These are phyloP conservation scores for Candida gorgasii DNA, from an alignment of 805 yeast genomes.

Conservation along the genomic window DNA sequence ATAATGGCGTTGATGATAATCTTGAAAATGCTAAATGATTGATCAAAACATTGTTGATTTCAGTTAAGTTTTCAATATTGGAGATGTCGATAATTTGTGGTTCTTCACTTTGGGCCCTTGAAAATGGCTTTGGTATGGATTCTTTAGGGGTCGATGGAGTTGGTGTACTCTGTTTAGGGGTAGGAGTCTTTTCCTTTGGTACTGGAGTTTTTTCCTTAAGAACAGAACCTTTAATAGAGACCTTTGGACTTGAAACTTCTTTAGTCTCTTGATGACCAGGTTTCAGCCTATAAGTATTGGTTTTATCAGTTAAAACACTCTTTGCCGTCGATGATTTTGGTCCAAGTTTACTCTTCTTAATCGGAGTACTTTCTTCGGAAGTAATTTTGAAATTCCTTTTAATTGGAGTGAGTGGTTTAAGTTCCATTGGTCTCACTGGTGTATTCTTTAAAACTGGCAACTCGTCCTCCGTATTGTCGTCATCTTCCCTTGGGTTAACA, in stretches of 20 bases:
- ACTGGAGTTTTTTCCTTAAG: not conserved
- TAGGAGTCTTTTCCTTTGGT: no score
- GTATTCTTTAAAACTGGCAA: slow-evolving; percentile 14
- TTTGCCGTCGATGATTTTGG: not conserved
- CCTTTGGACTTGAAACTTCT: not conserved
- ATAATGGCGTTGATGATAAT: slow-evolving; percentile 83
- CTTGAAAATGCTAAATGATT: slow-evolving; percentile 92
- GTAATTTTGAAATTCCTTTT: slow-evolving; percentile 17
- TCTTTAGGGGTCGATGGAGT: slow-evolving; percentile 1
- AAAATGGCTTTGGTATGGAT: slow-evolving; percentile 2
- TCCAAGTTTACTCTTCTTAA: slow-evolving; percentile 10
- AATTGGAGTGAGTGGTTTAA: slow-evolving; percentile 15
- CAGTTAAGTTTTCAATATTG: slow-evolving; percentile 36
- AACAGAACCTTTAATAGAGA: no score
- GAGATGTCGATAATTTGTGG: slow-evolving; percentile 14
- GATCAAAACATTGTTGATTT: slow-evolving; percentile 63
- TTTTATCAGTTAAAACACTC: slow-evolving; percentile 12
- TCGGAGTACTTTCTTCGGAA: slow-evolving; percentile 23
- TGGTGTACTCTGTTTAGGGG: not conserved
- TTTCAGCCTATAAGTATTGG: slow-evolving; percentile 30
- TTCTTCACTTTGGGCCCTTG: slow-evolving; percentile 16
- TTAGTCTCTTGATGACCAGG: slow-evolving; percentile 12
- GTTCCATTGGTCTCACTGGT: slow-evolving; percentile 1
- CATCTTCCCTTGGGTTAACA: slow-evolving; percentile 48
- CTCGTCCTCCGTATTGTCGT: slow-evolving; percentile 51